These are phyloP conservation scores for Cardiospermum halicacabum DNA, from an alignment of 345 rosid genomes.

Conservation along the genomic window DNA sequence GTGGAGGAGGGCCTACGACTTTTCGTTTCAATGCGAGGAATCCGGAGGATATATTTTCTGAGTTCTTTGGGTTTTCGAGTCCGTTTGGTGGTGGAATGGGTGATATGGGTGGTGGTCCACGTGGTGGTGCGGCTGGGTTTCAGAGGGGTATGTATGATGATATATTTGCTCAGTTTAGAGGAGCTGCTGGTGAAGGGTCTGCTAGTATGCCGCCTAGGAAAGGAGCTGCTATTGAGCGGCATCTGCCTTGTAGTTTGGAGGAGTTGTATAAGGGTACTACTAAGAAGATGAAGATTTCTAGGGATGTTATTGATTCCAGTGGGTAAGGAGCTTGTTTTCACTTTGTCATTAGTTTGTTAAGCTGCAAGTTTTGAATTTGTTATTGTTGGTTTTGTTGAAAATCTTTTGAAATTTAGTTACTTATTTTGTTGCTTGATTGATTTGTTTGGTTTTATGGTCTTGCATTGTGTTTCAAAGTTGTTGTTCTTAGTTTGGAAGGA, in stretches of 20 bases:
- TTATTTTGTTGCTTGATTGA: neutral
- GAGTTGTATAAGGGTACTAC: slow-evolving; percentile 79
- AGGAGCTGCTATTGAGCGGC: slow-evolving; percentile 67
- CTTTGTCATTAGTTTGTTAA: too few relatives aligned
- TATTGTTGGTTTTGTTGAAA: neutral
- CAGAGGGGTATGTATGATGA: slow-evolving; percentile 61
- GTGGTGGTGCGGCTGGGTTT: slow-evolving; percentile 45
- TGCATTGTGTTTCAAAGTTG: neutral
- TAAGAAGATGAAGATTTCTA: slow-evolving; percentile 89
- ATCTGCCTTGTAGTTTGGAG: slow-evolving; percentile 84
- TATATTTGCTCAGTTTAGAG: slow-evolving; percentile 43
- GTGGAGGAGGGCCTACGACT: slow-evolving; percentile 34
- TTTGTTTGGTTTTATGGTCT: neutral
- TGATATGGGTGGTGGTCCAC: slow-evolving; percentile 54
- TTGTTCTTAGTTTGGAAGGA: too few relatives aligned
- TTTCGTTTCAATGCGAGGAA: slow-evolving; percentile 74
- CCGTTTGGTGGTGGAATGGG: slow-evolving; percentile 56
- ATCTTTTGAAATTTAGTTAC: neutral
- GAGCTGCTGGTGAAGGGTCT: slow-evolving; percentile 42
- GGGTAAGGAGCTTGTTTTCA: too few relatives aligned
- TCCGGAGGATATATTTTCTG: slow-evolving; percentile 80
- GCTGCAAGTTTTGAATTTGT: neutral
- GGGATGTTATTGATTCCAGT: slow-evolving; percentile 57
- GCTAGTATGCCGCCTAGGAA: slow-evolving; percentile 45
- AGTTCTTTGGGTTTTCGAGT: slow-evolving; percentile 70